Base-by-base conservation (phyloP, 257 asterid genomes). In the Handroanthus guayacan region DNA sequence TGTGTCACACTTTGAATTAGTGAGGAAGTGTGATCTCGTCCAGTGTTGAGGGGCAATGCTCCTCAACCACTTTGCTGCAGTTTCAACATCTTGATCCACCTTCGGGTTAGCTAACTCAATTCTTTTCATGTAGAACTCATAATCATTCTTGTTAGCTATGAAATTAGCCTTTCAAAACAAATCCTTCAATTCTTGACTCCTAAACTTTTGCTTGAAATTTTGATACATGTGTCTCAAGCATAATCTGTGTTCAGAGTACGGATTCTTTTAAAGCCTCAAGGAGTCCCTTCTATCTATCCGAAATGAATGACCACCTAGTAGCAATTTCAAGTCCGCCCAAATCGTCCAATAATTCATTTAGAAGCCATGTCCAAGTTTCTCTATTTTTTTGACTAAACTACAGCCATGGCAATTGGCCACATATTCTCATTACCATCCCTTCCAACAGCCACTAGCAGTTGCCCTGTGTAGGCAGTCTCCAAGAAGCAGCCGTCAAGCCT, bases 181-280 rank as follows among this genome's bases (percentile, higher is more conserved):
- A 3, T 18, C 17, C 9, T 62, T 44, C 25, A 75, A 39, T 9
- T 51, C 2, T 12, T 56, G 2, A 3, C 18, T 2, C 16, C n/a
- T 64, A 2, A 3, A 51, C 57, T 14, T 51, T 12, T 3, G 3
- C 18, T 51, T 51, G 4, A 51, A 51, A 14, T 51, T 51, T 14
- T 63, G 36, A 5, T 25, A 50, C 55, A 63, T 63, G 20, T 63
- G 79, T 4, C 79, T 60, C 8, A 48, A 3, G 9, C 71, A 63
- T 12, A 48, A 50, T 51, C 62, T 75, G 18, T 75, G 65, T 16
- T 75, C 72, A 12, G 16, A 51, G 3, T 51, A 12, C 2, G 57
- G 57, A 51, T 2, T 12, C 18, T 18, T 51, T 51, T 2, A 51
- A 17, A 12, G 57, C 57, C 5, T 51, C 57, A 51, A 51, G 18